Evolutionary conservation across 1,139 yeast genomes (phyloP), one percentile per base, ranked within the genome.

Genomic region (Sugiyamaella neomexicana): DNA sequence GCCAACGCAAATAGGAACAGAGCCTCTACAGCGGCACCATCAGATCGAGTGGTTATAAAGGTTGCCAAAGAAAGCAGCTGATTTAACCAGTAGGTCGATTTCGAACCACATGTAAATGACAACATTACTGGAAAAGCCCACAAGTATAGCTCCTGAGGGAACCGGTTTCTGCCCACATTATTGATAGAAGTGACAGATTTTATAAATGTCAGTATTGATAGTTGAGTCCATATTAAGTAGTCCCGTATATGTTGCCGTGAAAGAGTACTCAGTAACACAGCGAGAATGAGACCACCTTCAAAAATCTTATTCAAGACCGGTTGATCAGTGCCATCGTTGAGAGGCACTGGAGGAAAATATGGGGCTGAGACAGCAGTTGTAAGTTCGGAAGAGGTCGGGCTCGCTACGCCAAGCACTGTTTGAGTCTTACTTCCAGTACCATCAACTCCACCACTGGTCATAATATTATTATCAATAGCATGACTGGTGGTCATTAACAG

Each of bases 101-200:
- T 31, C 1, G 45, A 45, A 6, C 51, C 51, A 47, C 51, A 47
- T 10, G 51, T 47, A 23, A 34, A 47, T 20, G 51, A 54, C 40
- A 64, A 40, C 34, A 62, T 57, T 8, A 57, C 56, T 1, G 67
- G 67, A 38, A 63, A 60, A 29, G 58, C 48, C 54, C 59, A 55
- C 32, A 60, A 45, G 48, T 62, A 62, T 34, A 62, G 48, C 5
- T 59, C 60, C 29, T 47, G 51, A 13, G 51, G 51, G 42, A 47
- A 39, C 12, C 20, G 6, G 9, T 12, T n/a, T 17, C 9, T 36
- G 25, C 39, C 49, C 1, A 27, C 2, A 15, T 27, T 32, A 15
- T 37, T 47, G n/a, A 8, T 29, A 23, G 29, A 16, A 29, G 38
- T 16, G 9, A 29, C 12, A 1, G 45, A 38, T 16, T 41, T 38